Percentiles rank a stretch among this genome's conserved stretches.
Conservation (phyloP, 2,329 filamentous ascomycete species). For the Fusarium cyanostomum region DNA sequence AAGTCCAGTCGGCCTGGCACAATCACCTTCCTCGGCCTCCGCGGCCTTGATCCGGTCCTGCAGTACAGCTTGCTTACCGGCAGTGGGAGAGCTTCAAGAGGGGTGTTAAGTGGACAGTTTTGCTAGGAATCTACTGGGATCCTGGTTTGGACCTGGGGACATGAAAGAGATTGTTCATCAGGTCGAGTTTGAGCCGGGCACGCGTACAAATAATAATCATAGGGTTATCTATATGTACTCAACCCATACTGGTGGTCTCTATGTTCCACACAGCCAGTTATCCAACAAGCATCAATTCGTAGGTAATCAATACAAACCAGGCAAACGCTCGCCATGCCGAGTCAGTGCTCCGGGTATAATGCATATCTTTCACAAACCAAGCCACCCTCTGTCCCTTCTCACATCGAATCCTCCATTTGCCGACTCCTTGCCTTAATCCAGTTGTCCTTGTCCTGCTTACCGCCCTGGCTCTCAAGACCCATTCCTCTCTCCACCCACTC, state of each 20-base stretch:
- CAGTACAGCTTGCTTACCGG: slow-evolving; percentile 46
- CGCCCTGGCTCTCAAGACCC: slow-evolving; percentile 71
- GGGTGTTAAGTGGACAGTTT: slow-evolving; percentile 49
- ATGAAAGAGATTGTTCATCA: neutral
- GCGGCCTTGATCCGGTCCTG: slow-evolving; percentile 47
- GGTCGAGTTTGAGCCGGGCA: neutral
- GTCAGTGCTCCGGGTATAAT: slow-evolving; percentile 45
- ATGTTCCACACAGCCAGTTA: slow-evolving; percentile 11
- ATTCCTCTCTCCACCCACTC: slow-evolving; percentile 92
- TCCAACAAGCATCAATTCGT: slow-evolving; percentile 24
- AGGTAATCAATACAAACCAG: slow-evolving; percentile 38
- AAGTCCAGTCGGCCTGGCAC: slow-evolving; percentile 47
- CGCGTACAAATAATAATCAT: neutral
- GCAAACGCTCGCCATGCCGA: slow-evolving; percentile 42
- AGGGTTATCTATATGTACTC: slow-evolving; percentile 12
- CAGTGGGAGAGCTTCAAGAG: slow-evolving; percentile 52
- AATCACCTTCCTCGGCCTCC: slow-evolving; percentile 52
- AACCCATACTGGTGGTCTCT: slow-evolving; percentile 15
- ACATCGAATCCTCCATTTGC: slow-evolving; percentile 76
- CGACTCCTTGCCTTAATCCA: slow-evolving; percentile 73
- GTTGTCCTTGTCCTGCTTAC: slow-evolving; percentile 70
- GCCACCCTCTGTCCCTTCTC: slow-evolving; percentile 27
- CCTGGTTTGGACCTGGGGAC: no score
- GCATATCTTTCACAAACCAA: slow-evolving; percentile 27
- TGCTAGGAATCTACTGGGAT: slow-evolving; percentile 51